phyloP scores from a whole-genome alignment of 2,329 filamentous ascomycete genomes.

The Trichoderma citrinoviride region DNA sequence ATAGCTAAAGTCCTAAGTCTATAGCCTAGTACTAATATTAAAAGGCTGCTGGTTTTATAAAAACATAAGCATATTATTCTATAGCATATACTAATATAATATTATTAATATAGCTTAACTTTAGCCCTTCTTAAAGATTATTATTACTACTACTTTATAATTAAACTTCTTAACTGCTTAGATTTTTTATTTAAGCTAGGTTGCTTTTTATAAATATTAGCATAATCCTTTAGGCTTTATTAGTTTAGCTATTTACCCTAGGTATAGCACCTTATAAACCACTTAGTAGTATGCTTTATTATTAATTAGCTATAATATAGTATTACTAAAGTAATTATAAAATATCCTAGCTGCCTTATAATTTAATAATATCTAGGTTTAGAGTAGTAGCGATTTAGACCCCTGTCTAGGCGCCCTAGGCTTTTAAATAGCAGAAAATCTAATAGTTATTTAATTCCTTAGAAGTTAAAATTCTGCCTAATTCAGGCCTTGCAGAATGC shows the following conservation, averaged over 20 bases:
- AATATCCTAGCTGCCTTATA: constrained; percentile 9
- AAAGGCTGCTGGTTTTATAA: background rate
- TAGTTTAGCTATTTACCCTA: background rate
- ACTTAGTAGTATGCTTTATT: background rate
- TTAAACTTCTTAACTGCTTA: background rate
- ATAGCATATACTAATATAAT: background rate
- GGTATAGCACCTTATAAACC: constrained; percentile 6
- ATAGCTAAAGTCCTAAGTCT: background rate
- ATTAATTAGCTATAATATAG: background rate
- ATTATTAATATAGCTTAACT: background rate
- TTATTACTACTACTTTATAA: background rate
- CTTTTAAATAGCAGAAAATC: background rate
- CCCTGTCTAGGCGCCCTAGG: background rate
- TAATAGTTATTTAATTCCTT: background rate
- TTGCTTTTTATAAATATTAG: constrained; percentile 1
- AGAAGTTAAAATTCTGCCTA: background rate
- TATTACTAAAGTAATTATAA: background rate
- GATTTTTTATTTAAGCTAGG: constrained; percentile 16
- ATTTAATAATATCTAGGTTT: background rate
- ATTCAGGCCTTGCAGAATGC: background rate
- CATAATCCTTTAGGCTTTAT: constrained; percentile 14
- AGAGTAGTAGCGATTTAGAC: background rate
- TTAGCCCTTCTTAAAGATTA: constrained; percentile 9
- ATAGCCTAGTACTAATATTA: background rate
- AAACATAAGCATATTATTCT: background rate